Base-by-base conservation (phyloP, 1,139 yeast genomes). In the Yamadazyma songkhlaensis region DNA sequence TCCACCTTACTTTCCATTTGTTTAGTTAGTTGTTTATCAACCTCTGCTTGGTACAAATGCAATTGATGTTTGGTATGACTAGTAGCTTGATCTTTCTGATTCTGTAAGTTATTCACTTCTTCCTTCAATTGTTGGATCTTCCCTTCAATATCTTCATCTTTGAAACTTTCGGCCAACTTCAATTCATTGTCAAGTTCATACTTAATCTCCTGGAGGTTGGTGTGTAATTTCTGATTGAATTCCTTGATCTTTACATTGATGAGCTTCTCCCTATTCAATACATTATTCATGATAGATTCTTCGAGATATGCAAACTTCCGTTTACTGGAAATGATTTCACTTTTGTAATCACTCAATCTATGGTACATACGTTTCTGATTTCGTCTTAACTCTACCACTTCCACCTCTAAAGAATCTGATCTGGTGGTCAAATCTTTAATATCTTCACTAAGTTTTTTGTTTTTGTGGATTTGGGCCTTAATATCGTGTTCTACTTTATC, bases 161-260 rank as follows among this genome's bases (percentile, higher is more conserved):
- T 55, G 42, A 51, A 64, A 2, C 45, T 41, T 33, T 47, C 45
- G 2, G 66, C 68, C 1, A 45, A 43, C 20, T 54, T 49, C 8
- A 67, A 43, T 40, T 68, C 69, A 32, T 59, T 50, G 25, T 55
- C 49, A 38, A 69, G 47, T 36, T 64, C 61, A 41, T 57, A 62
- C 34, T 58, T 59, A 25, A 63, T 43, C 29, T 65, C 67, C 21
- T 60, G 60, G 42, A 51, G 60, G 34, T 65, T 61, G 20, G 51
- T 49, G 10, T 51, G 47, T 12, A 62, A 49, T 27, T 57, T 51
- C 15, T 54, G 53, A n/a, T 49, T 34, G 27, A 50, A 44, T 31
- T 59, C 61, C 26, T 52, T 44, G 8, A 64, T 43, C 31, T 55
- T 52, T 9, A 55, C 45, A 25, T 61, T 51, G 12, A 59, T 47